A percentile compares a stretch with the other conserved stretches of the same genome.
phyloP scores from a whole-genome alignment of 225 moss, liverwort and hornwort genomes.

The Rhytidiadelphus loreus region DNA sequence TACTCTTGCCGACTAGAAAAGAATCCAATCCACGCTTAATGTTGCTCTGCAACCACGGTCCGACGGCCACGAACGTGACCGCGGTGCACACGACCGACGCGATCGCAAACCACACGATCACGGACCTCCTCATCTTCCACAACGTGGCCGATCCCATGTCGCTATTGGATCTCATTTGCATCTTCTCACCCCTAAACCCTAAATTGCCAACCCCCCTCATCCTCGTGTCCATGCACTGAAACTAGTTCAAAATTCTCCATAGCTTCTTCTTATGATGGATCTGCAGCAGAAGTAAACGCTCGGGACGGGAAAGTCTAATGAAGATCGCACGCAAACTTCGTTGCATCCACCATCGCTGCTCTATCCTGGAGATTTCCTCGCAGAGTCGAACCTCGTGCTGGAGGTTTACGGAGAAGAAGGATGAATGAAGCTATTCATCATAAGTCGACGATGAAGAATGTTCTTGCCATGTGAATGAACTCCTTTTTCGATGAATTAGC shows the following conservation, averaged over 20 bases:
- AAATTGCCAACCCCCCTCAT: not conserved
- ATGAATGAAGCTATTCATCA: not conserved
- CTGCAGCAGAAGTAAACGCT: not conserved
- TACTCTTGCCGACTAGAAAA: not conserved
- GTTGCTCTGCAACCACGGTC: slow-evolving; percentile 3
- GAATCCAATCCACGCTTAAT: slow-evolving; percentile 21
- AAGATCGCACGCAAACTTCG: too few species aligned
- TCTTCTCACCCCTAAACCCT: not conserved
- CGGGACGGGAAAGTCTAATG: not conserved
- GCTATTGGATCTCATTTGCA: not conserved
- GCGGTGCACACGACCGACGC: slow-evolving; percentile 14
- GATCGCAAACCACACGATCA: slow-evolving; percentile 6
- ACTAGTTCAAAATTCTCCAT: not conserved
- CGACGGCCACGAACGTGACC: slow-evolving; percentile 3
- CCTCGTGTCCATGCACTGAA: not conserved
- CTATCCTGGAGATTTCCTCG: not conserved
- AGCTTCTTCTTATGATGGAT: not conserved
- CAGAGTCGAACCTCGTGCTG: not conserved
- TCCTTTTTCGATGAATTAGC: not conserved
- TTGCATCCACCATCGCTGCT: not conserved
- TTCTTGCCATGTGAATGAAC: not conserved
- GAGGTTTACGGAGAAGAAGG: not conserved
- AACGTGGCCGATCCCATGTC: not conserved
- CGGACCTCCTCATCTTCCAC: slow-evolving; percentile 5
- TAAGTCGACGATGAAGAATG: not conserved